Percentiles rank a stretch among this genome's conserved stretches.
These are phyloP conservation scores for Pelargonium cotyledonis DNA, from an alignment of 441 rosid species.

Conservation along the genomic window DNA sequence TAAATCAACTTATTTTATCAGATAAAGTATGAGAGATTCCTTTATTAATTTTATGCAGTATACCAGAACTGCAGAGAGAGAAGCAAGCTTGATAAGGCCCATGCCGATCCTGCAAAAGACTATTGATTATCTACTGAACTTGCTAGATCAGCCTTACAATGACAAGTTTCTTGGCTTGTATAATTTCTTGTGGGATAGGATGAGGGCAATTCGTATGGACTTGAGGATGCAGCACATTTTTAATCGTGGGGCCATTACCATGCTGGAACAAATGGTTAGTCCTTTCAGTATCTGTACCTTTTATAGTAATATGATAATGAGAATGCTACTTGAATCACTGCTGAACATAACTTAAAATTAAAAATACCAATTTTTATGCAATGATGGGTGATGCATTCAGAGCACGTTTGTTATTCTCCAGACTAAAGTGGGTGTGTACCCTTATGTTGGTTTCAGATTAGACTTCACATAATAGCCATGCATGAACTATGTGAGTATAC, in stretches of 20 bases:
- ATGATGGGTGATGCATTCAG: slow-evolving; percentile 2
- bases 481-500: slow-evolving; percentile 89
- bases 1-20: slow-evolving; percentile 11
- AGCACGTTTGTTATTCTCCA: slow-evolving; percentile 12
- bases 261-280: slow-evolving; percentile 96
- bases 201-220: slow-evolving; percentile 97
- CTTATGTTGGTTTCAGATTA: slow-evolving; percentile 54
- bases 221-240: slow-evolving; percentile 96
- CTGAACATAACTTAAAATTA: slow-evolving; percentile 5
- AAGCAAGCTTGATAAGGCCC: slow-evolving; percentile 79
- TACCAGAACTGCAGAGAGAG: slow-evolving; percentile 92
- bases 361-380: background rate
- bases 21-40: slow-evolving; percentile 22
- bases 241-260: slow-evolving; percentile 65
- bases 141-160: slow-evolving; percentile 80
- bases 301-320: background rate
- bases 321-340: slow-evolving; percentile 9
- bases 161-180: slow-evolving; percentile 75
- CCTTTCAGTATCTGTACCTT: slow-evolving; percentile 18
- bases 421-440: slow-evolving; percentile 20
- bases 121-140: slow-evolving; percentile 64
- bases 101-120: slow-evolving; percentile 85
- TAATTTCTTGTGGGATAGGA: slow-evolving; percentile 97
- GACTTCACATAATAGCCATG: slow-evolving; percentile 95
- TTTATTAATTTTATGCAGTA: slow-evolving; percentile 44